Evolutionary conservation across 352 stramenopile genomes (phyloP).

Genomic region (Phytophthora foliorum): DNA sequence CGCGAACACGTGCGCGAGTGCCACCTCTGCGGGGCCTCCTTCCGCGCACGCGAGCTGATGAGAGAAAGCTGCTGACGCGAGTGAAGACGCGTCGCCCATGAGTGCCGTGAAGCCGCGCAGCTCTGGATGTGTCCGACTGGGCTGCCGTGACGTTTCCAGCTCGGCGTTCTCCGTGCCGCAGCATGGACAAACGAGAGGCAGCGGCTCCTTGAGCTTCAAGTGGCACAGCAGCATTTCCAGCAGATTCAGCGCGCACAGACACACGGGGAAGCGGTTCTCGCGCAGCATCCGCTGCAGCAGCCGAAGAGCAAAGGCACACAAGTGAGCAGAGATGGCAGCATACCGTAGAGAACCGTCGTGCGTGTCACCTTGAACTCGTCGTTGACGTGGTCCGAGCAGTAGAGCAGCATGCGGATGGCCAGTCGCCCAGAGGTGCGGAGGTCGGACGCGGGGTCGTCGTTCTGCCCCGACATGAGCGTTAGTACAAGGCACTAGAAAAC

Average conservation of each 20-base stretch:
- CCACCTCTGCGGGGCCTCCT: constrained; percentile 53
- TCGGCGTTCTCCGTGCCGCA: constrained; percentile 77
- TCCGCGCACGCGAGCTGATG: constrained; percentile 54
- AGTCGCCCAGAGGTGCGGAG: constrained; percentile 68
- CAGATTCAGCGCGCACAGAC: constrained; percentile 68
- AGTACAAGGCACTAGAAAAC: constrained; percentile 4
- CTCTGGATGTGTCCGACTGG: constrained; percentile 62
- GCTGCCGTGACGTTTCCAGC: constrained; percentile 61
- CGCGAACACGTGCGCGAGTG: constrained; percentile 69
- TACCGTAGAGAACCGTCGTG: neutral
- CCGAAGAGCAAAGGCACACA: constrained; percentile 10
- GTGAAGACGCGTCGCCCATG: constrained; percentile 49
- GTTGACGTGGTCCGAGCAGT: constrained; percentile 74
- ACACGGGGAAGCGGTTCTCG: constrained; percentile 80
- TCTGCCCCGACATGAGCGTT: constrained; percentile 37
- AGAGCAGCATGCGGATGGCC: constrained; percentile 72
- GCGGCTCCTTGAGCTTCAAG: constrained; percentile 73
- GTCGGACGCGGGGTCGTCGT: constrained; percentile 68
- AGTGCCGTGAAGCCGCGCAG: constrained; percentile 61
- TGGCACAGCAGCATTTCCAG: constrained; percentile 77
- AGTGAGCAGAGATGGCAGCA: constrained; percentile 4
- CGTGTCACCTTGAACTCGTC: constrained; percentile 79
- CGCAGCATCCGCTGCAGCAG: constrained; percentile 67
- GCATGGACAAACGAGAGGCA: constrained; percentile 71
- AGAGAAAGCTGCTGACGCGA: constrained; percentile 47